Percentiles rank a stretch among this genome's conserved stretches.
Conservation (phyloP, 805 yeast species). For the Wickerhamomyces xylosicus region DNA sequence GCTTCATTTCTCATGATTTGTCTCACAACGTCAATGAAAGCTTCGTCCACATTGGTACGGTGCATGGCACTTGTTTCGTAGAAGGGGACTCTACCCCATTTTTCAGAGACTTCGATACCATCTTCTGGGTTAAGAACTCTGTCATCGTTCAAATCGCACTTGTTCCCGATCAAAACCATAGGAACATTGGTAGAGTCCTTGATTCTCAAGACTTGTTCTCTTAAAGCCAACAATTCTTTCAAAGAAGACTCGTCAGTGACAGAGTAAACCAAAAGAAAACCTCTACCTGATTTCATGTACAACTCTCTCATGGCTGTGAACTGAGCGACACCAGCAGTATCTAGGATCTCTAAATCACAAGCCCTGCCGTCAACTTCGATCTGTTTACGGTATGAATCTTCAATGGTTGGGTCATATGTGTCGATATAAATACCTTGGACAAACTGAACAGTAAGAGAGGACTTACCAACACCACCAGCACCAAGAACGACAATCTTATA, state of each 20-base stretch:
- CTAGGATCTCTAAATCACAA: constrained; percentile 78
- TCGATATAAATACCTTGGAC: constrained; percentile 87
- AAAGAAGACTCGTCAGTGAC: constrained; percentile 71
- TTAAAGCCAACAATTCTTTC: constrained; percentile 64
- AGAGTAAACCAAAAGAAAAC: constrained; percentile 79
- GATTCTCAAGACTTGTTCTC: constrained; percentile 77
- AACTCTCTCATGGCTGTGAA: constrained; percentile 92
- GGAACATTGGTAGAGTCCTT: constrained; percentile 74
- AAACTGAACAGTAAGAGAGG: constrained; percentile 85
- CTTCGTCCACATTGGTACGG: constrained; percentile 83
- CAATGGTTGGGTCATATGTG: constrained; percentile 93
- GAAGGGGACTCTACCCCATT: constrained; percentile 83
- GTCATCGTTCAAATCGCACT: constrained; percentile 70
- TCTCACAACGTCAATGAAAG: constrained; percentile 79
- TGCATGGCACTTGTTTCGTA: constrained; percentile 92
- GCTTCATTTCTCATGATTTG: constrained; percentile 74
- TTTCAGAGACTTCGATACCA: constrained; percentile 73
- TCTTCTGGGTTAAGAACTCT: constrained; percentile 71
- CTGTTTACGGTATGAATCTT: constrained; percentile 87
- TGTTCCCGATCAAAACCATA: constrained; percentile 85
- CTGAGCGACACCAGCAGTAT: constrained; percentile 92
- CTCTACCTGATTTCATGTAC: constrained; percentile 81
- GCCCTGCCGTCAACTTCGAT: constrained; percentile 82
- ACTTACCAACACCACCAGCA: constrained; percentile 96
- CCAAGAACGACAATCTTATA: constrained; percentile 88